These are phyloP conservation scores for Mrakiaceae sp. DNA, from an alignment of 1,284 basidiomycete species.

Conservation along the genomic window DNA sequence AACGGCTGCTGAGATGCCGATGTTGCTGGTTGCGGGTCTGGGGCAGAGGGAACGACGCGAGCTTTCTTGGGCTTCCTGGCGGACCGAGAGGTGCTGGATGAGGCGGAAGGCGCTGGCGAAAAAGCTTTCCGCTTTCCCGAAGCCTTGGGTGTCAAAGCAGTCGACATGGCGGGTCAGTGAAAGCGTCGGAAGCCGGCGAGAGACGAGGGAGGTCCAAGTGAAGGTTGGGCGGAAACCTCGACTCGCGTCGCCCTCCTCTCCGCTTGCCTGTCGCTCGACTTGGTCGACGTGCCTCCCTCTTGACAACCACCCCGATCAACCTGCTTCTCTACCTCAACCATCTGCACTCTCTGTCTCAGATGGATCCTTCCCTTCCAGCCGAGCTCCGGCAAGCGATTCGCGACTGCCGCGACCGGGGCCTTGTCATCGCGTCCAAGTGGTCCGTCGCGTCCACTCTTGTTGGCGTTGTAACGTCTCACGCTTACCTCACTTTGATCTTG, in stretches of 20 bases:
- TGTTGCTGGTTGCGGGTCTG: background rate
- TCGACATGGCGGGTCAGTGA: background rate
- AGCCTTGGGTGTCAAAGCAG: background rate
- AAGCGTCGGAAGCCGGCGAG: background rate
- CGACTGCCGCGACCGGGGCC: constrained; percentile 33
- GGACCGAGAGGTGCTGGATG: background rate
- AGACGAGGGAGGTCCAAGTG: background rate
- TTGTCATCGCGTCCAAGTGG: constrained; percentile 35
- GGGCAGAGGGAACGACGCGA: background rate
- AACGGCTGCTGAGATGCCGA: background rate
- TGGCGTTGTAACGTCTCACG: background rate
- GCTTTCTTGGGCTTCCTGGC: background rate
- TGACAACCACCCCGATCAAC: background rate
- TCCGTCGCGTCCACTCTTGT: constrained; percentile 17
- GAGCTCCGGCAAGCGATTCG: constrained; percentile 29
- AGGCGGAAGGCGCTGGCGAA: background rate
- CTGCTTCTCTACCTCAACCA: background rate
- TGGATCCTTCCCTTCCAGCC: constrained; percentile 6
- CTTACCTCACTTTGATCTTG: background rate
- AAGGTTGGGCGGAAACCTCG: background rate
- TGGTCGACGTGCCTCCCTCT: background rate
- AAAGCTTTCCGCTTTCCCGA: background rate
- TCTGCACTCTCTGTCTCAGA: background rate
- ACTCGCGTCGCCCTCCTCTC: too few species aligned
- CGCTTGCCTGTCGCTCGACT: background rate